These are phyloP conservation scores for Osmozyma mogii DNA, from an alignment of 805 yeast species.

Conservation along the genomic window DNA sequence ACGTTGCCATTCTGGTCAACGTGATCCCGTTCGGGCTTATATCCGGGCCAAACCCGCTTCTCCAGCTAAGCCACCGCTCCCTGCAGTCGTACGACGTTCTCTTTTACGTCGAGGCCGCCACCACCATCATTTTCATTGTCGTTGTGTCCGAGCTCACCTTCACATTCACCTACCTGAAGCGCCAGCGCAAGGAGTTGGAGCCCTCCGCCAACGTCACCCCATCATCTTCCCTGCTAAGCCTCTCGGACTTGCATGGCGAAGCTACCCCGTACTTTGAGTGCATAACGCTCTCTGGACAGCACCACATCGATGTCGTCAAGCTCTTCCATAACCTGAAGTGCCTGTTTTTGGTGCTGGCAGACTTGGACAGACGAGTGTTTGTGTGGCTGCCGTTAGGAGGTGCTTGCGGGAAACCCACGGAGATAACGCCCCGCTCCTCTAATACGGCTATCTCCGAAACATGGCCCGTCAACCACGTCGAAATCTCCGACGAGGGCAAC, in stretches of 20 bases:
- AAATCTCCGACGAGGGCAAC: constrained; percentile 52
- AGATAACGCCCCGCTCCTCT: too few relatives aligned
- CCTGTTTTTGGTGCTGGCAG: constrained; percentile 62
- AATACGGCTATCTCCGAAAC: too few relatives aligned
- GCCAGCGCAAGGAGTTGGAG: constrained; percentile 5
- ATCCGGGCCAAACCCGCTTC: too few relatives aligned
- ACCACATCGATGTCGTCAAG: constrained; percentile 54
- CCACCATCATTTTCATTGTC: constrained; percentile 43
- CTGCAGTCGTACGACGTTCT: constrained; percentile 44
- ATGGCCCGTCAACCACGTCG: constrained; percentile 57
- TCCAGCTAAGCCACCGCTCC: too few relatives aligned
- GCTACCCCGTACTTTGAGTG: constrained; percentile 20
- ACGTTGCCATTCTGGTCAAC: too few relatives aligned
- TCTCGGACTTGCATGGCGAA: constrained; percentile 7
- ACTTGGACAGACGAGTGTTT: constrained; percentile 62
- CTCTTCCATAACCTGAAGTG: constrained; percentile 50
- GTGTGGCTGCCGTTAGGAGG: constrained; percentile 63
- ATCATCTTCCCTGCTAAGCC: constrained; percentile 1
- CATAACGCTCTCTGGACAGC: constrained; percentile 35
- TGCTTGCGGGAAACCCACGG: too few relatives aligned
- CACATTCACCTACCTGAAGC: constrained; percentile 13
- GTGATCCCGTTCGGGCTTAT: too few relatives aligned
- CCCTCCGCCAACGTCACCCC: constrained; percentile 1
- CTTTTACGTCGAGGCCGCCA: constrained; percentile 48
- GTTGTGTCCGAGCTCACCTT: constrained; percentile 42